Evolutionary conservation across 176 grass and related monocot genomes (phyloP).

Genomic region (Elymus sibiricus): DNA sequence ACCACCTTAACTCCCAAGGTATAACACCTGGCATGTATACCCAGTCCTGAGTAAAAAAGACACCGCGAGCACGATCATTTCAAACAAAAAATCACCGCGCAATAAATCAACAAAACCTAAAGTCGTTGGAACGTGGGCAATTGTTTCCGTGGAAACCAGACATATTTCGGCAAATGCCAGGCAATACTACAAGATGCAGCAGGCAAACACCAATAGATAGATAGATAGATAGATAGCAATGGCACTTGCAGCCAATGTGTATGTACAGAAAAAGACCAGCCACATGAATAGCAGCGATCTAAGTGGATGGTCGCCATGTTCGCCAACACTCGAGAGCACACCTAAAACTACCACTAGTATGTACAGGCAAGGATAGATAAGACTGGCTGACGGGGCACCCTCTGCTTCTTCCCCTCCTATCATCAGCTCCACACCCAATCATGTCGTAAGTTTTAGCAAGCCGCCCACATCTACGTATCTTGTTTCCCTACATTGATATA

Average conservation of each 20-base stretch:
- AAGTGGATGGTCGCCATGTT: slow-evolving; percentile 22
- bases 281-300: neutral
- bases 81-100: no score
- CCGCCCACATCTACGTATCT: slow-evolving; percentile 29
- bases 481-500: slow-evolving; percentile 37
- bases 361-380: slow-evolving; percentile 28
- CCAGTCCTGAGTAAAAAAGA: no score
- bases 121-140: no score
- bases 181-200: neutral
- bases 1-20: no score
- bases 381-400: neutral
- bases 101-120: no score
- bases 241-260: slow-evolving; percentile 19
- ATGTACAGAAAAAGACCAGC: slow-evolving; percentile 29
- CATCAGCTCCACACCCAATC: slow-evolving; percentile 41
- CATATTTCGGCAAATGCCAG: neutral
- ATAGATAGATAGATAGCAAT: neutral
- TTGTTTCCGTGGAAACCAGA: no score
- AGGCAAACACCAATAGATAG: neutral
- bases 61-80: no score
- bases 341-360: slow-evolving; percentile 24
- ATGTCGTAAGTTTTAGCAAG: slow-evolving; percentile 14
- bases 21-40: no score
- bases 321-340: slow-evolving; percentile 7
- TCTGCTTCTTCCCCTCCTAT: slow-evolving; percentile 1